Evolutionary conservation across 208 protist genomes (phyloP).

Genomic region (Trypanosoma congolense): DNA sequence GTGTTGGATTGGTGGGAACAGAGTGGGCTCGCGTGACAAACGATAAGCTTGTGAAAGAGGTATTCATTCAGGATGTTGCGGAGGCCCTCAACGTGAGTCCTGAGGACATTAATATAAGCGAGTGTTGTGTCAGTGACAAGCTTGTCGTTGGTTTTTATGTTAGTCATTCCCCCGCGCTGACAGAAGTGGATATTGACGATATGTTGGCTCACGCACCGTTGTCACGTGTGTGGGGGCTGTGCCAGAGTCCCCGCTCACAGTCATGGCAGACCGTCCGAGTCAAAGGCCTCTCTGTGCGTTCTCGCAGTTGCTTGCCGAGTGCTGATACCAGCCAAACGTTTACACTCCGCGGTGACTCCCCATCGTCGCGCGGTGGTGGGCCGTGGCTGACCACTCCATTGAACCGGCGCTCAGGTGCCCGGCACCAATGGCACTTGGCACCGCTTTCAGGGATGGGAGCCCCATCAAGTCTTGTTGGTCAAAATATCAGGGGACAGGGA

Average conservation of each 20-base stretch:
- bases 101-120: slow-evolving; percentile 32
- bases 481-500: no score
- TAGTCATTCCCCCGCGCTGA: slow-evolving; percentile 24
- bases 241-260: neutral
- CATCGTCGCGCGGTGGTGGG: no score
- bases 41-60: slow-evolving; percentile 29
- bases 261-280: neutral
- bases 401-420: no score
- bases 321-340: neutral
- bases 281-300: neutral
- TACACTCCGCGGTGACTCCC: no score
- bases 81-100: slow-evolving; percentile 27
- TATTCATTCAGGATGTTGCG: slow-evolving; percentile 49
- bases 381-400: no score
- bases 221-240: slow-evolving; percentile 49
- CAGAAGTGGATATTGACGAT: slow-evolving; percentile 31
- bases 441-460: no score
- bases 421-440: no score
- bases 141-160: slow-evolving; percentile 60
- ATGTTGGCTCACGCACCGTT: slow-evolving; percentile 38
- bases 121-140: slow-evolving; percentile 37
- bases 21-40: slow-evolving; percentile 39
- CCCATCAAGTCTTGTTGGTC: no score
- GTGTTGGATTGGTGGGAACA: slow-evolving; percentile 61
- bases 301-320: neutral